Evolutionary conservation across 208 protist genomes (phyloP).

Genomic region (Chromosphaera perkinsii): DNA sequence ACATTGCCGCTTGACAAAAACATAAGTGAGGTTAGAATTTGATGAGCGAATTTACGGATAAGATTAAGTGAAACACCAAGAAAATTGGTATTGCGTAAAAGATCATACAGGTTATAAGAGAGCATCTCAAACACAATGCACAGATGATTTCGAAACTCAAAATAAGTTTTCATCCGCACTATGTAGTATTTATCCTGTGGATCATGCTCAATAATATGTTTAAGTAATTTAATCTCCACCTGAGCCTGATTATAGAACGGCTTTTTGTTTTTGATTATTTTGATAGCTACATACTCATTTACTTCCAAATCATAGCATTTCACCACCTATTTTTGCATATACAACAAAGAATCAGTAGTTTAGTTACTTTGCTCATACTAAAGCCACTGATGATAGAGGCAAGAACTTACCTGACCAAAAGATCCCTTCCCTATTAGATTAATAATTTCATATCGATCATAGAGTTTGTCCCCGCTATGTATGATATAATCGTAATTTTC

Average conservation of each 20-base stretch:
- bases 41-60: slow-evolving; percentile 82
- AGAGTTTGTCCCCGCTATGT: slow-evolving; percentile 40
- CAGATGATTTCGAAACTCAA: slow-evolving; percentile 72
- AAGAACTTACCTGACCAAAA: slow-evolving; percentile 40
- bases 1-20: slow-evolving; percentile 73
- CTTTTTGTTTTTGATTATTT: slow-evolving; percentile 74
- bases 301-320: slow-evolving; percentile 69
- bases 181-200: slow-evolving; percentile 14
- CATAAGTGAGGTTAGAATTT: slow-evolving; percentile 80
- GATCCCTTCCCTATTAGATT: slow-evolving; percentile 28
- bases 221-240: slow-evolving; percentile 71
- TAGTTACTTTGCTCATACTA: no score
- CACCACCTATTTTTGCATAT: no score
- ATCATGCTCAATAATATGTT: slow-evolving; percentile 55
- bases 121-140: slow-evolving; percentile 93
- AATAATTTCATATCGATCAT: slow-evolving; percentile 47
- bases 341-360: no score
- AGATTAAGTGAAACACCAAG: slow-evolving; percentile 68
- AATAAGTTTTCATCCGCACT: slow-evolving; percentile 55
- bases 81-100: slow-evolving; percentile 69
- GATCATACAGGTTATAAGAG: slow-evolving; percentile 88
- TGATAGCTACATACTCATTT: slow-evolving; percentile 59
- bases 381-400: no score
- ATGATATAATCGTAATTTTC: slow-evolving; percentile 62
- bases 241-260: slow-evolving; percentile 69